Percentiles rank a stretch among this genome's conserved stretches.
phyloP scores from a whole-genome alignment of 2,329 filamentous ascomycete species.

The Onygenales sp. region DNA sequence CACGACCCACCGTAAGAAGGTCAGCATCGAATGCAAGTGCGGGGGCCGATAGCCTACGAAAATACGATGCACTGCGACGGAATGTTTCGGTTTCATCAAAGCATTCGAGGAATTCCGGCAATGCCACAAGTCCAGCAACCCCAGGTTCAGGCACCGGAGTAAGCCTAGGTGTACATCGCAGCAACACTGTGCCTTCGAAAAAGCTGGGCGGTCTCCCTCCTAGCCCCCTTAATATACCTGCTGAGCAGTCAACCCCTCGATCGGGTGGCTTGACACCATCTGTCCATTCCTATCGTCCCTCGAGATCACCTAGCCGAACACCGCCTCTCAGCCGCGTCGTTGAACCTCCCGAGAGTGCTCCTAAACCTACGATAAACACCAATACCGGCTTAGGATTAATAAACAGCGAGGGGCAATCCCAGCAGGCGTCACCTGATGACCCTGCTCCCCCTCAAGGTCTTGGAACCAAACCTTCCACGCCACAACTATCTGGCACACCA shows the following conservation, averaged over 20 bases:
- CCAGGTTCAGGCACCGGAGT: slow-evolving; percentile 47
- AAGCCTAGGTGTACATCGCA: slow-evolving; percentile 52
- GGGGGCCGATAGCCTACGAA: slow-evolving; percentile 75
- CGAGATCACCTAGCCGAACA: slow-evolving; percentile 21
- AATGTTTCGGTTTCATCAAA: slow-evolving; percentile 92
- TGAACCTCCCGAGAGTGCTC: slow-evolving; percentile 6
- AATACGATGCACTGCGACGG: slow-evolving; percentile 62
- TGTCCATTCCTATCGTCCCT: slow-evolving; percentile 14
- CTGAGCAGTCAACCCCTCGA: slow-evolving; percentile 32
- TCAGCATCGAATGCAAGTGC: slow-evolving; percentile 84
- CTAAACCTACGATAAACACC: slow-evolving; percentile 4
- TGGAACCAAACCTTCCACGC: slow-evolving; percentile 33
- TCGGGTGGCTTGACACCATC: slow-evolving; percentile 25
- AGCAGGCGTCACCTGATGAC: slow-evolving; percentile 2
- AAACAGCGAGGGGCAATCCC: background rate
- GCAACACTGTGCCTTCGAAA: slow-evolving; percentile 91
- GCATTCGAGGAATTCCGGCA: slow-evolving; percentile 65
- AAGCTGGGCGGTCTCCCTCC: slow-evolving; percentile 39
- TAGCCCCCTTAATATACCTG: slow-evolving; percentile 4
- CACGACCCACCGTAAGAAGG: slow-evolving; percentile 49
- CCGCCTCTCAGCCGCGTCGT: slow-evolving; percentile 16
- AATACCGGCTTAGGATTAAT: background rate
- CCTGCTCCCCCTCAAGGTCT: slow-evolving; percentile 29
- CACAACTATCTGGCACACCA: slow-evolving; percentile 42
- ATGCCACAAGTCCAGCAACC: slow-evolving; percentile 56